Percentiles rank a stretch among this genome's conserved stretches.
These are phyloP conservation scores for Tripterygium wilfordii DNA, from an alignment of 177 flowering plant species.

Conservation along the genomic window DNA sequence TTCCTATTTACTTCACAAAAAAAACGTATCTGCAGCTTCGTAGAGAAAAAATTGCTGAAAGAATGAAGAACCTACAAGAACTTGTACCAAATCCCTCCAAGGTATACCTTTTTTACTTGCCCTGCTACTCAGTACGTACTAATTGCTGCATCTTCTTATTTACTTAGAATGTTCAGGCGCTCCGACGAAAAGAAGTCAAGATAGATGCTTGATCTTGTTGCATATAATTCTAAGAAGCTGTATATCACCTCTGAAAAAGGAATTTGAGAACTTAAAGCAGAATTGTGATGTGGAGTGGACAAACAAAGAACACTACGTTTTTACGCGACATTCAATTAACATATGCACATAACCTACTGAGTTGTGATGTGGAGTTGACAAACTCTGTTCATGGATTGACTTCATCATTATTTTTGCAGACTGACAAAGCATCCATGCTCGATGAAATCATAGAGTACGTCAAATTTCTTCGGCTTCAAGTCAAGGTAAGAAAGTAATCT, in stretches of 20 bases:
- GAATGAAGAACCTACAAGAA: constrained; percentile 30
- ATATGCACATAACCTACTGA: background rate
- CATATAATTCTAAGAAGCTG: too few species aligned
- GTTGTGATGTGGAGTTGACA: background rate
- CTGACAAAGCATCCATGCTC: constrained; percentile 35
- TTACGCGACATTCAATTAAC: background rate
- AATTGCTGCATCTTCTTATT: background rate
- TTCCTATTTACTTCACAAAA: background rate
- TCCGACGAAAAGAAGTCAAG: background rate
- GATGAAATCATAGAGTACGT: constrained; percentile 35
- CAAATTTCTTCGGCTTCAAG: constrained; percentile 33
- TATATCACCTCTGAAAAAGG: too few species aligned
- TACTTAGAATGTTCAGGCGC: background rate
- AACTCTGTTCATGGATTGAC: background rate
- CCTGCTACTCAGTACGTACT: background rate
- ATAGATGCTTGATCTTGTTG: background rate
- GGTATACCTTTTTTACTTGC: constrained; percentile 6
- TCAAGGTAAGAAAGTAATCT: constrained; percentile 23
- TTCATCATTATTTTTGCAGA: constrained; percentile 13
- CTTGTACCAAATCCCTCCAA: constrained; percentile 28
- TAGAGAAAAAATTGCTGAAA: constrained; percentile 27
- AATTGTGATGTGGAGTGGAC: too few species aligned
- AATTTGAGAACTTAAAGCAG: too few species aligned
- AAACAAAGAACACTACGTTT: too few species aligned
- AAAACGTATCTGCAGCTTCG: constrained; percentile 13